Conservation (phyloP, 805 yeast species). For the Metschnikowia colocasiae region DNA sequence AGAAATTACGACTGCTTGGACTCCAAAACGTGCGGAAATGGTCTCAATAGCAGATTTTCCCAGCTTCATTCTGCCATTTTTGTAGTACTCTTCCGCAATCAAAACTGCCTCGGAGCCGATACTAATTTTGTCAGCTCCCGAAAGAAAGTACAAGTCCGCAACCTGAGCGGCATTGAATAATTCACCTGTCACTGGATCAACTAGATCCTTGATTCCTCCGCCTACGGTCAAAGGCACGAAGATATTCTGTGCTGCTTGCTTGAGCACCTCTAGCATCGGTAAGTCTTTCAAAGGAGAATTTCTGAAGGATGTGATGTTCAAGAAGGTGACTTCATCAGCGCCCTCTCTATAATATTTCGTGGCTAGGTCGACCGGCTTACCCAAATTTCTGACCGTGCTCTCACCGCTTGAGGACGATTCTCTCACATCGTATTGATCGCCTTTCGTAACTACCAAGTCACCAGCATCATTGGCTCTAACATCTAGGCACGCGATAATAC, state of each 20-base stretch:
- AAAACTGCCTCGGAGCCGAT: conserved; percentile 96
- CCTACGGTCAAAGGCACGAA: conserved; percentile 98
- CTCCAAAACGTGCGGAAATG: conserved; percentile 87
- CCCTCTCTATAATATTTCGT: conserved; percentile 88
- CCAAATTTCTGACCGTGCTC: conserved; percentile 79
- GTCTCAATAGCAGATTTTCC: conserved; percentile 92
- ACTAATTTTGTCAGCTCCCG: conserved; percentile 98
- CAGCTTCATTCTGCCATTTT: conserved; percentile 49
- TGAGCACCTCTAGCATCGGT: conserved; percentile 92
- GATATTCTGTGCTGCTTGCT: conserved; percentile 77
- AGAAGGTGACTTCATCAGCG: conserved; percentile 93
- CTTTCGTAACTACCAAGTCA: conserved; percentile 95
- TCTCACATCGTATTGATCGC: conserved; percentile 97
- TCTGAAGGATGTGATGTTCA: conserved; percentile 93
- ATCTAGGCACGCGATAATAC: conserved; percentile 94
- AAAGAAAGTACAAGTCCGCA: conserved; percentile 85
- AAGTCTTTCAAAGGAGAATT: conserved; percentile 89
- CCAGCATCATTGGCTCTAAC: conserved; percentile 95
- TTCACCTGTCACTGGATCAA: conserved; percentile 76
- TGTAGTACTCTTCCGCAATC: conserved; percentile 82
- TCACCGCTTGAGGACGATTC: conserved; percentile 48
- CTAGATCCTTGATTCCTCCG: conserved; percentile 91
- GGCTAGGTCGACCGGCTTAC: conserved; percentile 95
- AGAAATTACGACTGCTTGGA: conserved; percentile 95
- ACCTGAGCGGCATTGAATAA: conserved; percentile 80